A percentile compares a stretch with the other conserved stretches of the same genome.
Conservation (phyloP, 257 asterid genomes). For the Dorcoceras hygrometricum region DNA sequence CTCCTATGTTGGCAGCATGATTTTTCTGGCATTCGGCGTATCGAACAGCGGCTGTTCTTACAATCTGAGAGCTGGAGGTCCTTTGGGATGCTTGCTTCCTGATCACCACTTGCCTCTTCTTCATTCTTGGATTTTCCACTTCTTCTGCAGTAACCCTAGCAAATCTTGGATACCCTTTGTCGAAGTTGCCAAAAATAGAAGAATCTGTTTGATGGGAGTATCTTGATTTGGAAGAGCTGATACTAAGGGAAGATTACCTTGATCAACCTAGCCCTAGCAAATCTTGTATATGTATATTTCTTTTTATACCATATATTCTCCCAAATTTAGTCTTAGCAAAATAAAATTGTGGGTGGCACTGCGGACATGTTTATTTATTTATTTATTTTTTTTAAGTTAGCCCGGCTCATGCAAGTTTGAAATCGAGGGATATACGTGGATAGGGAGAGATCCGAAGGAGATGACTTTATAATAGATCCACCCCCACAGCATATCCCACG, state of each 20-base stretch:
- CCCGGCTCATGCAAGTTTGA: too few species aligned
- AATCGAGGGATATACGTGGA: too few species aligned
- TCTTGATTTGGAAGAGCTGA: slow-evolving; percentile 1
- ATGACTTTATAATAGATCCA: too few species aligned
- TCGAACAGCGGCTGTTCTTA: slow-evolving; percentile 29
- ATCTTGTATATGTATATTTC: slow-evolving; percentile 25
- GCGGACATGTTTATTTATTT: neutral
- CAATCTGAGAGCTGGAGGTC: slow-evolving; percentile 27
- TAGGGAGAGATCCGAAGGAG: too few species aligned
- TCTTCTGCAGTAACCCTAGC: slow-evolving; percentile 25
- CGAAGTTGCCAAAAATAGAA: slow-evolving; percentile 1
- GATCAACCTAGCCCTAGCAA: slow-evolving; percentile 47
- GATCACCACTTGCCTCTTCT: slow-evolving; percentile 43
- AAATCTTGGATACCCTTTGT: neutral
- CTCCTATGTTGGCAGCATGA: slow-evolving; percentile 62
- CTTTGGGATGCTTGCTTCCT: slow-evolving; percentile 29
- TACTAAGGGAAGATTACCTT: slow-evolving; percentile 19
- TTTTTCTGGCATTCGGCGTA: slow-evolving; percentile 61
- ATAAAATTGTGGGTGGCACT: slow-evolving; percentile 22
- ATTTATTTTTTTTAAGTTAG: too few species aligned
- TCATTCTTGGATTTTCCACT: slow-evolving; percentile 23
- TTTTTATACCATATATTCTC: slow-evolving; percentile 26
- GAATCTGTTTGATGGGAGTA: neutral
- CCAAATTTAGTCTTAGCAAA: slow-evolving; percentile 24
- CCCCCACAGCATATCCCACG: too few species aligned